phyloP scores from a whole-genome alignment of 768 basidiomycete species.

The Pisolithus orientalis region DNA sequence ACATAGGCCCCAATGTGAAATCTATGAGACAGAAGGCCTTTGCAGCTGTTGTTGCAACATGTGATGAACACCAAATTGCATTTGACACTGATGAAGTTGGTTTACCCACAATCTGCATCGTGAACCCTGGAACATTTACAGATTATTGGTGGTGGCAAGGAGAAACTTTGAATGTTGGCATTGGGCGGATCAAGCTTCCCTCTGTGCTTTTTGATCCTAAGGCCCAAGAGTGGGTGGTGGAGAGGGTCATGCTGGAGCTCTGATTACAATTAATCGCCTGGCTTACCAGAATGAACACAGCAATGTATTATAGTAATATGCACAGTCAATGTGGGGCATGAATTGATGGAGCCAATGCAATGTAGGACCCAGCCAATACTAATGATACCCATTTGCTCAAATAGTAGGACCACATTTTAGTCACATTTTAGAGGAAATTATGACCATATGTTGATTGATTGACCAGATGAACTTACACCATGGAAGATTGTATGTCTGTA shows the following conservation, averaged over 20 bases:
- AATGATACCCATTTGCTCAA: too few species aligned
- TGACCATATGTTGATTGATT: too few species aligned
- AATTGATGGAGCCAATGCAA: too few species aligned
- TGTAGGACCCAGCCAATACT: too few species aligned
- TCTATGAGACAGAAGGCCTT: conserved; percentile 1
- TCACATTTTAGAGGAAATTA: too few species aligned
- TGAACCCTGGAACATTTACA: conserved; percentile 8
- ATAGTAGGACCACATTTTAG: too few species aligned
- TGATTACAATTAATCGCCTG: neutral
- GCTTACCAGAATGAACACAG: too few species aligned
- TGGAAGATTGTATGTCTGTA: too few species aligned
- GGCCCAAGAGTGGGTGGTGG: conserved; percentile 6
- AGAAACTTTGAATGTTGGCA: conserved; percentile 4
- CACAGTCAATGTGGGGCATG: too few species aligned
- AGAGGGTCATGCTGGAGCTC: conserved; percentile 6
- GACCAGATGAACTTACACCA: too few species aligned
- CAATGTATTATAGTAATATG: too few species aligned
- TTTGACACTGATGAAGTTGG: neutral
- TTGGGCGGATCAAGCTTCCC: conserved; percentile 12
- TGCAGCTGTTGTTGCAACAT: conserved; percentile 2
- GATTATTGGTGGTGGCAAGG: conserved; percentile 7
- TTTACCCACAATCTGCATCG: conserved; percentile 9
- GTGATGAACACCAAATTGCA: neutral
- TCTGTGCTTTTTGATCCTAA: conserved; percentile 6
- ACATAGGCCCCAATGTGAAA: conserved; percentile 6